These are phyloP conservation scores for Paulownia fortunei DNA, from an alignment of 257 asterid species.

Conservation along the genomic window DNA sequence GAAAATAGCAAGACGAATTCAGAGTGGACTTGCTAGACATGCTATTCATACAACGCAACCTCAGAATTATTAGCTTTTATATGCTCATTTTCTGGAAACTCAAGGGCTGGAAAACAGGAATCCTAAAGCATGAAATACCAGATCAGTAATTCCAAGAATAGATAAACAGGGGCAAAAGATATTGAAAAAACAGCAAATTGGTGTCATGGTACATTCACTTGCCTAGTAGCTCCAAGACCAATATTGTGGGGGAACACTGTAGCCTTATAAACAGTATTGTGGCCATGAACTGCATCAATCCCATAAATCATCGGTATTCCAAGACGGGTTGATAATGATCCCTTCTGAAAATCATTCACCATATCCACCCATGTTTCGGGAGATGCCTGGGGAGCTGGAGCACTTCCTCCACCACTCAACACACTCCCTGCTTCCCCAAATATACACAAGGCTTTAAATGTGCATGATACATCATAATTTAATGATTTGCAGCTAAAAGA, in stretches of 20 bases:
- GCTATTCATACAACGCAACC: too few species aligned
- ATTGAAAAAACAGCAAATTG: background rate
- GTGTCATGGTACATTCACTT: background rate
- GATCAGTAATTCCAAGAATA: too few species aligned
- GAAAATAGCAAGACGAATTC: background rate
- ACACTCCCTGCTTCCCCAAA: slow-evolving; percentile 38
- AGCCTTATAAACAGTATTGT: slow-evolving; percentile 46
- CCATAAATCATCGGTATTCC: slow-evolving; percentile 58
- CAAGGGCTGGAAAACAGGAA: too few species aligned
- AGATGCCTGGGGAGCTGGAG: slow-evolving; percentile 38
- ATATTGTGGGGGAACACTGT: slow-evolving; percentile 53
- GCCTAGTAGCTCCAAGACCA: slow-evolving; percentile 56
- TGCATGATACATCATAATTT: background rate
- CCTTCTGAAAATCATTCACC: slow-evolving; percentile 48
- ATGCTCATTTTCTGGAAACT: background rate
- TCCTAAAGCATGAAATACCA: too few species aligned
- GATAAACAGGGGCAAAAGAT: background rate
- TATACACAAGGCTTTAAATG: background rate
- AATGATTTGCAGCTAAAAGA: background rate
- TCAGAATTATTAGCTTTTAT: too few species aligned
- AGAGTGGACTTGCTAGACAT: too few species aligned
- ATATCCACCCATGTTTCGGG: slow-evolving; percentile 50
- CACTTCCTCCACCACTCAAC: slow-evolving; percentile 51
- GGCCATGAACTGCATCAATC: slow-evolving; percentile 57
- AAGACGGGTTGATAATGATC: slow-evolving; percentile 43